phyloP scores from a whole-genome alignment of 768 basidiomycete genomes.

The Leccinum variicolor region DNA sequence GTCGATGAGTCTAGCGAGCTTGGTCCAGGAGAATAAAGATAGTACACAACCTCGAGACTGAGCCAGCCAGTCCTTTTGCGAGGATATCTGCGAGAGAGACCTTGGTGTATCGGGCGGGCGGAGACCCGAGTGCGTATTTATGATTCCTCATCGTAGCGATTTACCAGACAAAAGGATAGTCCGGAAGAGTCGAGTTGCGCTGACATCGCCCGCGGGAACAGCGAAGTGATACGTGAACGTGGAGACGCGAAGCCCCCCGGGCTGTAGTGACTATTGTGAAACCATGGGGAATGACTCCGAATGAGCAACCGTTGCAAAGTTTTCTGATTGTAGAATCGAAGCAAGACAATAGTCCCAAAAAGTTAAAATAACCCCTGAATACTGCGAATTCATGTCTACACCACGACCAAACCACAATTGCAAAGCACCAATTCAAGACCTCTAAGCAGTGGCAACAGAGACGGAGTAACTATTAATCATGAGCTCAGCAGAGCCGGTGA shows the following conservation, averaged over 20 bases:
- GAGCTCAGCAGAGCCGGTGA: slow-evolving; percentile 47
- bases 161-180: slow-evolving; percentile 21
- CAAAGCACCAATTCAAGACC: neutral
- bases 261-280: slow-evolving; percentile 25
- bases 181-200: slow-evolving; percentile 2
- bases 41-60: slow-evolving; percentile 25
- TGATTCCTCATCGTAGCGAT: slow-evolving; percentile 9
- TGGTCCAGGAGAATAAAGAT: slow-evolving; percentile 10
- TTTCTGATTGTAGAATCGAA: slow-evolving; percentile 4
- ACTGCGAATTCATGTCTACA: neutral
- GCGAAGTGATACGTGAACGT: slow-evolving; percentile 17
- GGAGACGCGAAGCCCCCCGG: slow-evolving; percentile 16
- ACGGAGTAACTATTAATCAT: slow-evolving; percentile 42
- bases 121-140: slow-evolving; percentile 20
- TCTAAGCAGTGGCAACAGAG: slow-evolving; percentile 23
- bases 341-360: slow-evolving; percentile 24
- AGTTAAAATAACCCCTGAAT: neutral
- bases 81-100: slow-evolving; percentile 6
- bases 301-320: neutral
- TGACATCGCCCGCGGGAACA: neutral
- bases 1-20: slow-evolving; percentile 13
- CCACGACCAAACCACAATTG: neutral
- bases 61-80: slow-evolving; percentile 28
- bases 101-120: neutral
- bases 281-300: slow-evolving; percentile 25